These are phyloP conservation scores for Boletus fagicola DNA, from an alignment of 768 basidiomycete species.

Conservation along the genomic window DNA sequence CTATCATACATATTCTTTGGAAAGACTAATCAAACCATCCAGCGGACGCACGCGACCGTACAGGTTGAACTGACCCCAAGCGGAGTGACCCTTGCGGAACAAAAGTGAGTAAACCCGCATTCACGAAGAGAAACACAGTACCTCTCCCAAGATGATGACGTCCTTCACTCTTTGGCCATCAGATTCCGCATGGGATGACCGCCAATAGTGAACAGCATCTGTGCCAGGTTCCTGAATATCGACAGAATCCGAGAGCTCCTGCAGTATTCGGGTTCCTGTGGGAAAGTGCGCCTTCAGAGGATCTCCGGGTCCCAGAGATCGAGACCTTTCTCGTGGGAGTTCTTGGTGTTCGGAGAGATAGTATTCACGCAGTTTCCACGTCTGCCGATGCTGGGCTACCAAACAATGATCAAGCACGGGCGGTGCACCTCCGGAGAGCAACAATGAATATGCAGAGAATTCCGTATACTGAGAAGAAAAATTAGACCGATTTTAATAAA, in stretches of 20 bases:
- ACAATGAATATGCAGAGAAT: conserved; percentile 78
- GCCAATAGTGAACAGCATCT: conserved; percentile 29
- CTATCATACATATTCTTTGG: conserved; percentile 76
- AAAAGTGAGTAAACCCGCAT: conserved; percentile 7
- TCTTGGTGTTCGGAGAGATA: conserved; percentile 46
- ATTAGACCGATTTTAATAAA: not conserved
- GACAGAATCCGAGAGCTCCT: conserved; percentile 48
- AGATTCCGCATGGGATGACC: conserved; percentile 26
- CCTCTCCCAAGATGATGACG: conserved; percentile 74
- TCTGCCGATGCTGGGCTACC: conserved; percentile 83
- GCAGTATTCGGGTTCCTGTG: conserved; percentile 42
- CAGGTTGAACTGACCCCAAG: conserved; percentile 86
- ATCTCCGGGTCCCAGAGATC: conserved; percentile 54
- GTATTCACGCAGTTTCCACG: conserved; percentile 84
- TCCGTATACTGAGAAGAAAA: conserved; percentile 61
- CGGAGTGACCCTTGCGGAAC: conserved; percentile 75
- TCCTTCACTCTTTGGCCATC: conserved; percentile 42
- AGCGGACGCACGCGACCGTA: conserved; percentile 76
- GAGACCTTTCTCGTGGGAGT: not conserved
- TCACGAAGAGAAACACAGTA: conserved; percentile 24
- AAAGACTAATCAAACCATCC: conserved; percentile 77
- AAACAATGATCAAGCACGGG: conserved; percentile 66
- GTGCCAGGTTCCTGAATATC: conserved; percentile 46
- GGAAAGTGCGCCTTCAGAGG: conserved; percentile 65
- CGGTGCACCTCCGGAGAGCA: conserved; percentile 69